Conservation (phyloP, 2,329 filamentous ascomycete species). For the Pochonia chlamydosporia region DNA sequence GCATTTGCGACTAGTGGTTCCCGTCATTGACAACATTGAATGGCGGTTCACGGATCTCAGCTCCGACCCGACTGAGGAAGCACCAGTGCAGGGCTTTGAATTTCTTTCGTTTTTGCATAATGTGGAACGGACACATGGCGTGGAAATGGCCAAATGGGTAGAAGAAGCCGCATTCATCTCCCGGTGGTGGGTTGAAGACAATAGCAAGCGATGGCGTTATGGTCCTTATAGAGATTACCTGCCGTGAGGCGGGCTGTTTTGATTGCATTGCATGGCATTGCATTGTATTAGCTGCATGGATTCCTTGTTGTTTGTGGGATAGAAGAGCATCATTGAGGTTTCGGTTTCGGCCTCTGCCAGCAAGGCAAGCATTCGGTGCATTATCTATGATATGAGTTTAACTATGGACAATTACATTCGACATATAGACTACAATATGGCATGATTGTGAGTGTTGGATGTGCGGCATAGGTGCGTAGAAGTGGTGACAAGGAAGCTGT, state of each 20-base stretch:
- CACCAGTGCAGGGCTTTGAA: conserved; percentile 18
- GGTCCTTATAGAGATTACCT: conserved; percentile 9
- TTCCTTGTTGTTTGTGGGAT: background rate
- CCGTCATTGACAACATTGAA: conserved; percentile 23
- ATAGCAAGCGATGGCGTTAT: conserved; percentile 27
- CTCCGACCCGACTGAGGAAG: conserved; percentile 22
- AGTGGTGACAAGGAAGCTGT: too few species aligned
- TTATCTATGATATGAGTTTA: too few species aligned
- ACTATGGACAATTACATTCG: too few species aligned
- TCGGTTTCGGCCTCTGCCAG: background rate
- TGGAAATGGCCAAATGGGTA: conserved; percentile 22
- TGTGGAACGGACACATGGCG: conserved; percentile 15
- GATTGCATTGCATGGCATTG: background rate
- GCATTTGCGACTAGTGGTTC: conserved; percentile 24
- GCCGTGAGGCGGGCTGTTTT: background rate
- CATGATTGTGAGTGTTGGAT: too few species aligned
- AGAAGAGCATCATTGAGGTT: too few species aligned
- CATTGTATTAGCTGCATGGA: background rate
- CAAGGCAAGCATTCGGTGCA: background rate
- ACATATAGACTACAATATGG: too few species aligned
- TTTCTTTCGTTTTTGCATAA: conserved; percentile 15
- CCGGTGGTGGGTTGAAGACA: conserved; percentile 29
- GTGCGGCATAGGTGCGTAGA: too few species aligned
- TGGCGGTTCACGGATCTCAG: conserved; percentile 24
- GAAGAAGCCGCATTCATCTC: conserved; percentile 27